Conservation (phyloP, 2,329 filamentous ascomycete genomes). For the Fusarium chuoi region DNA sequence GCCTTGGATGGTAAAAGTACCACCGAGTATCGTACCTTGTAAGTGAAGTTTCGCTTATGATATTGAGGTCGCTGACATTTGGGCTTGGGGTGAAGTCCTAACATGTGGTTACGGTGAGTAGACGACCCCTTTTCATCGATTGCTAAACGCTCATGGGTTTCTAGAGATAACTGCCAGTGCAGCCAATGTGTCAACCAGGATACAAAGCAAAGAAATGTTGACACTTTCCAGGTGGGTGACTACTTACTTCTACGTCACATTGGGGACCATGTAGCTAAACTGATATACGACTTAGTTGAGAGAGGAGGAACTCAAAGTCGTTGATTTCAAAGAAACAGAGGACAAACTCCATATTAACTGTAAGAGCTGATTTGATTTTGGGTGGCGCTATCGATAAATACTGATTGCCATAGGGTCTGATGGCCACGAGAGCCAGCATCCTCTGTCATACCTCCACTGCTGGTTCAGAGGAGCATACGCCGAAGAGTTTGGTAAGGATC, state of each 20-base stretch:
- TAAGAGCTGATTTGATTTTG: conserved; percentile 27
- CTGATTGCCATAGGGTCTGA: conserved; percentile 68
- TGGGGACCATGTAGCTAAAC: not conserved
- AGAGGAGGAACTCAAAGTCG: conserved; percentile 44
- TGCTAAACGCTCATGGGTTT: conserved; percentile 14
- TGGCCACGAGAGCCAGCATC: conserved; percentile 74
- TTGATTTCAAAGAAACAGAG: conserved; percentile 41
- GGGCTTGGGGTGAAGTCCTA: conserved; percentile 34
- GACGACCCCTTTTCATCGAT: conserved; percentile 2
- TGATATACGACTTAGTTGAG: conserved; percentile 47
- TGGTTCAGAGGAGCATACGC: conserved; percentile 30
- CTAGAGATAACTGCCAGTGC: conserved; percentile 58
- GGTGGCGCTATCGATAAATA: not conserved
- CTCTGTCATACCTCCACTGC: conserved; percentile 55
- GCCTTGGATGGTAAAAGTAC: not conserved
- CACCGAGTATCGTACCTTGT: conserved; percentile 31
- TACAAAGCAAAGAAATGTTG: conserved; percentile 55
- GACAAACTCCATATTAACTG: conserved; percentile 50
- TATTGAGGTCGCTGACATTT: conserved; percentile 16
- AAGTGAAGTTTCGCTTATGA: conserved; percentile 21
- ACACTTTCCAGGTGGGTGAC: conserved; percentile 52
- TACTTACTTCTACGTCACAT: not conserved
- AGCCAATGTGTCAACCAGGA: conserved; percentile 54
- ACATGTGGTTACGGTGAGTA: conserved; percentile 46
- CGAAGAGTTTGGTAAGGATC: conserved; percentile 34